phyloP scores from a whole-genome alignment of 306 rosid genomes.

The Sindora glabra region DNA sequence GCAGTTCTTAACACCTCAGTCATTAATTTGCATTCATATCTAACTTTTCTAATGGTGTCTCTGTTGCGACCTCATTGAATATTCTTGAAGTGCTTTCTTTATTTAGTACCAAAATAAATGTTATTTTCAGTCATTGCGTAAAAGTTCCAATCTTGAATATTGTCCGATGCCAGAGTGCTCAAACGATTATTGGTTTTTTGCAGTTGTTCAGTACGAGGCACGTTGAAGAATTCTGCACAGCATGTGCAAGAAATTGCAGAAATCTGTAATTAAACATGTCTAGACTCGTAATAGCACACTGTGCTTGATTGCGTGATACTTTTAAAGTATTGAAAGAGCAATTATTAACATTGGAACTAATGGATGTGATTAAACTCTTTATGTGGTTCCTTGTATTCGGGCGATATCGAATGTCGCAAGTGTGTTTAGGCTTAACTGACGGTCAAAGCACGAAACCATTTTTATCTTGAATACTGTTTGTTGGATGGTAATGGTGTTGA shows the following conservation, averaged over 20 bases:
- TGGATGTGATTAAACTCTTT: no score
- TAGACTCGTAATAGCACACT: neutral
- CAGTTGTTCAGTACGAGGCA: conserved; percentile 43
- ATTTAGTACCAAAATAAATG: neutral
- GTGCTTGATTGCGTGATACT: no score
- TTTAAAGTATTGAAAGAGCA: no score
- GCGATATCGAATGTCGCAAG: no score
- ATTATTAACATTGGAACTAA: no score
- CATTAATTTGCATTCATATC: neutral
- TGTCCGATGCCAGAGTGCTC: neutral
- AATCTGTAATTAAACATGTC: neutral
- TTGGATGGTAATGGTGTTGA: no score
- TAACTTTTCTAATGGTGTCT: neutral
- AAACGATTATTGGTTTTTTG: neutral
- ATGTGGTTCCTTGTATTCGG: no score
- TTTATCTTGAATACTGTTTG: no score
- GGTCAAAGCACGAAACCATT: no score
- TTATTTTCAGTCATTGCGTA: neutral
- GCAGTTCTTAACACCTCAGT: neutral
- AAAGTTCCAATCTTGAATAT: neutral
- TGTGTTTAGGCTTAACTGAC: no score
- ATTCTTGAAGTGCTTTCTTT: neutral
- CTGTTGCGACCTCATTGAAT: neutral
- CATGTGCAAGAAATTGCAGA: neutral
- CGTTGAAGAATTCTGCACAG: conserved; percentile 14